Evolutionary conservation across 345 rosid species (phyloP).

Genomic region (Noccaea bulbosa): DNA sequence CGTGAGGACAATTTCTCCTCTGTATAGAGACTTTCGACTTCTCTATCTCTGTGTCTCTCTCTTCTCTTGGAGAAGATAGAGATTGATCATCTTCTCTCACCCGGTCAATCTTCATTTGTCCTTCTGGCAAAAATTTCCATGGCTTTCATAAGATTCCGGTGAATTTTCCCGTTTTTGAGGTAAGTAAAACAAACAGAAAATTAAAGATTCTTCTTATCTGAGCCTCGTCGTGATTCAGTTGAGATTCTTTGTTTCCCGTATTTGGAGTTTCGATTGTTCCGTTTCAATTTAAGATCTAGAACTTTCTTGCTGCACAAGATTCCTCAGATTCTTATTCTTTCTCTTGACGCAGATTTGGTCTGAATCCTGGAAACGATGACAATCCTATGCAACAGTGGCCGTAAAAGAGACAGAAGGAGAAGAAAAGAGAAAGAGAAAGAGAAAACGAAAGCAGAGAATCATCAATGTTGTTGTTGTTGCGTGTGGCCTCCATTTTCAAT

Average conservation of each 20-base stretch:
- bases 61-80: constrained; percentile 6
- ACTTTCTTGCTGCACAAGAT: constrained; percentile 22
- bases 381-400: constrained; percentile 14
- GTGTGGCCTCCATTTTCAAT: constrained; percentile 43
- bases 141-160: constrained; percentile 10
- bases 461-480: constrained; percentile 39
- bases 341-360: neutral
- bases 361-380: constrained; percentile 10
- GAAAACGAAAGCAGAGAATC: neutral
- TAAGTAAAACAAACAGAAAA: neutral
- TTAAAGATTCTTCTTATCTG: neutral
- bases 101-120: neutral
- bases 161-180: constrained; percentile 3
- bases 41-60: neutral
- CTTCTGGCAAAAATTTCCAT: neutral
- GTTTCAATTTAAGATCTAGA: neutral
- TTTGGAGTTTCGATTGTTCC: neutral
- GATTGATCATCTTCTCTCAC: constrained; percentile 17
- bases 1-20: constrained; percentile 24
- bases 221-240: neutral
- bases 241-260: neutral
- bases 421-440: constrained; percentile 37
- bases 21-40: neutral
- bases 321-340: neutral
- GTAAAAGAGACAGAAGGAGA: constrained; percentile 25